Evolutionary conservation across 768 basidiomycete genomes (phyloP).

Genomic region (Russula foetens): DNA sequence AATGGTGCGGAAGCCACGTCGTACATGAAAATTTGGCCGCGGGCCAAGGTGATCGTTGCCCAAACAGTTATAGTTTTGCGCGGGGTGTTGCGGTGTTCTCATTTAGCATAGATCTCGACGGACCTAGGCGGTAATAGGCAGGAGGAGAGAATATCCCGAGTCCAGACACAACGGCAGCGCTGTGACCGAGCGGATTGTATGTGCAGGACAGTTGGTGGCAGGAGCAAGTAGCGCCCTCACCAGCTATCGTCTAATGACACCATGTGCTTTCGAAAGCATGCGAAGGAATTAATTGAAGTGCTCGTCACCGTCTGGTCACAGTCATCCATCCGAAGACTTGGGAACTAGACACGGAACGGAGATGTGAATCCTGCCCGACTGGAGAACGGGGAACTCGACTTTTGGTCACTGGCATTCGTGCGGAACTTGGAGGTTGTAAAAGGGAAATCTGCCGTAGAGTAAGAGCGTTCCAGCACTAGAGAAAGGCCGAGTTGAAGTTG

Average conservation of each 20-base stretch:
- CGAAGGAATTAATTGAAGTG: background rate
- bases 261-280: background rate
- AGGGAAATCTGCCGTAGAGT: background rate
- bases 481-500: background rate
- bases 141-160: background rate
- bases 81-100: background rate
- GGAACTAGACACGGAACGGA: background rate
- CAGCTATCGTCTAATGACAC: background rate
- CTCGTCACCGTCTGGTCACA: background rate
- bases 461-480: background rate
- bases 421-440: background rate
- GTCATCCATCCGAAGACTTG: background rate
- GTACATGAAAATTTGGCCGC: background rate
- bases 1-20: background rate
- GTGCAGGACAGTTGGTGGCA: background rate
- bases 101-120: background rate
- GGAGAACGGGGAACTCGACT: background rate
- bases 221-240: background rate
- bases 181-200: background rate
- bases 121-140: background rate
- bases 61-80: background rate
- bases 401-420: background rate
- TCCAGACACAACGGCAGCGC: no score
- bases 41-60: background rate
- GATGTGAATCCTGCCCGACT: background rate